Evolutionary conservation across 2,329 filamentous ascomycete species (phyloP), one percentile per base, ranked within the genome.

Genomic region (Truncatella angustata): DNA sequence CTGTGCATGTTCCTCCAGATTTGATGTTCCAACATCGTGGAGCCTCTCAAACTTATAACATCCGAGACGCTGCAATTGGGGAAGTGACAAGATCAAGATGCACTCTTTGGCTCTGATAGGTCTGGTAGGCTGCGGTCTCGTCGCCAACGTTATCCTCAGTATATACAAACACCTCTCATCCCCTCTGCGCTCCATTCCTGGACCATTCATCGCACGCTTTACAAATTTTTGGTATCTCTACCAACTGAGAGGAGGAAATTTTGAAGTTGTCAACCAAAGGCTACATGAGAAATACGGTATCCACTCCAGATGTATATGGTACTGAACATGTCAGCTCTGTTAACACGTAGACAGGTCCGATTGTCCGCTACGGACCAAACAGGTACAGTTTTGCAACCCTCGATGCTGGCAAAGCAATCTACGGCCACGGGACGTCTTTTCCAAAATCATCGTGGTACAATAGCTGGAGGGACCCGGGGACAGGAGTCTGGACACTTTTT

Each of bases 341-440:
- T 6, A n/a, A n/a, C n/a, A n/a, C n/a, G n/a, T n/a, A n/a, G n/a
- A n/a, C 20, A 67, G 70, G 70, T 0, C 54, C 66, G 0, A 61
- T 80, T n/a, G 69, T 79, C 0, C 73, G 77, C 0, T 70, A 79
- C 50, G 74, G 73, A 0, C 76, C 76, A 0, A 68, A 75, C 16
- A 70, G 77, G 6, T 79, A 77, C 50, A 76, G 71, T 32, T 65
- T 81, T 54, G 66, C 66, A 30, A 70, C 76, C 49, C 62, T 67
- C 0, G 60, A 68, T 0, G 74, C 73, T 0, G 56, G 70, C 2
- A 75, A 73, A 50, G 63, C 58, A 0, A 71, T 79, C 18, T 78
- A 77, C 54, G 70, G 71, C 2, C 62, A 64, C 4, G 70, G 71
- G 1, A 64, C 58, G 26, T 58, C 60, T 14, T 70, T 67, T 43